Evolutionary conservation across 495 filamentous ascomycete species (phyloP).

Genomic region (Astrothelium subdiscretum): DNA sequence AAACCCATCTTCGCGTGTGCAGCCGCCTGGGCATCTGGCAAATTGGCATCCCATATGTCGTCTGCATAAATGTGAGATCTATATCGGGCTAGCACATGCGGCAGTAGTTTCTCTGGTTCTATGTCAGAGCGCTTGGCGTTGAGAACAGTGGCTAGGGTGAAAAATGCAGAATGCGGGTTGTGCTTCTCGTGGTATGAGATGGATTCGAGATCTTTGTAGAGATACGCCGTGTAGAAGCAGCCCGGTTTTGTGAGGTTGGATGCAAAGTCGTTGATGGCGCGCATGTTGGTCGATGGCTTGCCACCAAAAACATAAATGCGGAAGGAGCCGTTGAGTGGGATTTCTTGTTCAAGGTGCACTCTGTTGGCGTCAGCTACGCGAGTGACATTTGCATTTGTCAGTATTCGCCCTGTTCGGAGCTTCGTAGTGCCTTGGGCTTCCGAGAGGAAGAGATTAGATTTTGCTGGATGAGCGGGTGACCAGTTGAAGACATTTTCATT

Average conservation of each 20-base stretch:
- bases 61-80: conserved; percentile 78
- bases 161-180: conserved; percentile 73
- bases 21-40: conserved; percentile 54
- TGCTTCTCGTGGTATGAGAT: conserved; percentile 70
- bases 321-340: conserved; percentile 79
- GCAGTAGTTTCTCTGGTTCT: conserved; percentile 54
- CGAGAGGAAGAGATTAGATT: conserved; percentile 50
- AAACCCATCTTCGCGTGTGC: conserved; percentile 84
- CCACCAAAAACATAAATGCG: conserved; percentile 77
- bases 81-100: conserved; percentile 58
- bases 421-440: conserved; percentile 44
- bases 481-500: conserved; percentile 56
- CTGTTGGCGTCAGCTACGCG: conserved; percentile 75
- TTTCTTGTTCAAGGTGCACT: conserved; percentile 77
- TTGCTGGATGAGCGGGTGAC: conserved; percentile 57
- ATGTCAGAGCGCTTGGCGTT: conserved; percentile 49
- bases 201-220: conserved; percentile 45
- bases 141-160: conserved; percentile 65
- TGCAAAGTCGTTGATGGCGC: conserved; percentile 58
- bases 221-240: conserved; percentile 59
- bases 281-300: conserved; percentile 43
- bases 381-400: conserved; percentile 67
- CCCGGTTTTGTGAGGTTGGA: conserved; percentile 47
- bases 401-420: conserved; percentile 55
- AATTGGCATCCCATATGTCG: conserved; percentile 61